phyloP scores from a whole-genome alignment of 2,329 filamentous ascomycete genomes.

The Calonectria hongkongensis region DNA sequence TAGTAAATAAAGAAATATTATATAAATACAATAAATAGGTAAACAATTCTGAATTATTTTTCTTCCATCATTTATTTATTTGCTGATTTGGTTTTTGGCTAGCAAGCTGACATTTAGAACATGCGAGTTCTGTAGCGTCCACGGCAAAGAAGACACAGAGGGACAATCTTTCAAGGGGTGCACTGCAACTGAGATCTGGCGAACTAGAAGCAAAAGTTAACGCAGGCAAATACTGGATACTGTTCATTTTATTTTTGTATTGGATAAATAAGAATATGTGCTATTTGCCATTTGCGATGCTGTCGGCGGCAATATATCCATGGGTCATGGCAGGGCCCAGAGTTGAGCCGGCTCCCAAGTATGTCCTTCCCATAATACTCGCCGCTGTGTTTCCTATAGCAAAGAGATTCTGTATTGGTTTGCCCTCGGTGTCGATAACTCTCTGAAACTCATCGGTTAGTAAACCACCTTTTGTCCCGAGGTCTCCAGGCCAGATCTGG shows the following conservation, averaged over 20 bases:
- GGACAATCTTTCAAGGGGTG: too few relatives aligned
- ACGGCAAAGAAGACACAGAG: too few relatives aligned
- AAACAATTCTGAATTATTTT: too few relatives aligned
- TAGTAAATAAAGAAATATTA: too few relatives aligned
- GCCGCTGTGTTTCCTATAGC: slow-evolving; percentile 33
- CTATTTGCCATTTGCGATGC: neutral
- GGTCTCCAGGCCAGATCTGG: slow-evolving; percentile 12
- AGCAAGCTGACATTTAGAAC: too few relatives aligned
- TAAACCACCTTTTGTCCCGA: slow-evolving; percentile 3
- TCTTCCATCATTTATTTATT: neutral
- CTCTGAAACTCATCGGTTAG: slow-evolving; percentile 10
- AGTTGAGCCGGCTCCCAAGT: slow-evolving; percentile 35
- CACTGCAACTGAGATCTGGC: too few relatives aligned
- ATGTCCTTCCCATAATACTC: slow-evolving; percentile 33
- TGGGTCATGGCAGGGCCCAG: slow-evolving; percentile 34
- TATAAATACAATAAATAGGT: too few relatives aligned
- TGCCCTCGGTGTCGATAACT: neutral
- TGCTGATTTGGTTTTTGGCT: too few relatives aligned
- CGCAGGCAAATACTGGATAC: neutral
- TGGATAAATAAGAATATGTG: neutral
- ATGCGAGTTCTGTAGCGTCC: too few relatives aligned
- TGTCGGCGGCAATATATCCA: slow-evolving; percentile 17
- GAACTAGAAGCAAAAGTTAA: too few relatives aligned
- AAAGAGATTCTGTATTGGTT: neutral
- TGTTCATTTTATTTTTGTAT: neutral